phyloP scores from a whole-genome alignment of 257 asterid genomes.

The Ligustrum vulgare region DNA sequence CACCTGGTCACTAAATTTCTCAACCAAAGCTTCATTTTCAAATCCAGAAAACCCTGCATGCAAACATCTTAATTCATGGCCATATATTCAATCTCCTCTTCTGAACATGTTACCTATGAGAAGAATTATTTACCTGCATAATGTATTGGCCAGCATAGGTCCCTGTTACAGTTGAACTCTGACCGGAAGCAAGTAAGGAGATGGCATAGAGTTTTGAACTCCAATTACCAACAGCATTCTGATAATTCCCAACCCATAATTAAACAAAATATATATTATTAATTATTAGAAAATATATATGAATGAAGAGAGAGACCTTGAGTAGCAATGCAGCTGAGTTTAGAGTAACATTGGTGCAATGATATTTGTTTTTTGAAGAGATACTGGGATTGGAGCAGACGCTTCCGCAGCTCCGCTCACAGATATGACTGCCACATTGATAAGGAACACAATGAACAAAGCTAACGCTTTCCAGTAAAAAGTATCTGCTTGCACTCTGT shows the following conservation, averaged over 20 bases:
- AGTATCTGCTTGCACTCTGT: constrained; percentile 25
- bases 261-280: no score
- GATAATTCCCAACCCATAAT: neutral
- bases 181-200: constrained; percentile 33
- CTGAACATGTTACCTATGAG: neutral
- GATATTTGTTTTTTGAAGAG: constrained; percentile 6
- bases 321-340: constrained; percentile 26
- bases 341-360: constrained; percentile 25
- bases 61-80: no score
- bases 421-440: constrained; percentile 29
- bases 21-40: constrained; percentile 25
- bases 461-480: constrained; percentile 25
- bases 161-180: constrained; percentile 32
- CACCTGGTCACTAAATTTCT: constrained; percentile 25
- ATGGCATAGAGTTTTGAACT: constrained; percentile 27
- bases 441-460: constrained; percentile 22
- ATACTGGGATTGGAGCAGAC: constrained; percentile 23
- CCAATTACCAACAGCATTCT: constrained; percentile 26
- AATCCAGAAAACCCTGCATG: constrained; percentile 25
- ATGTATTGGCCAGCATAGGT: constrained; percentile 32
- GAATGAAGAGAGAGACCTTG: constrained; percentile 16
- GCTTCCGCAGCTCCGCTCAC: constrained; percentile 11
- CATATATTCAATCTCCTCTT: neutral
- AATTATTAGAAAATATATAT: neutral
- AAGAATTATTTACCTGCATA: constrained; percentile 22